phyloP scores from a whole-genome alignment of 139 green algal species.

The Tetraselmis chui region DNA sequence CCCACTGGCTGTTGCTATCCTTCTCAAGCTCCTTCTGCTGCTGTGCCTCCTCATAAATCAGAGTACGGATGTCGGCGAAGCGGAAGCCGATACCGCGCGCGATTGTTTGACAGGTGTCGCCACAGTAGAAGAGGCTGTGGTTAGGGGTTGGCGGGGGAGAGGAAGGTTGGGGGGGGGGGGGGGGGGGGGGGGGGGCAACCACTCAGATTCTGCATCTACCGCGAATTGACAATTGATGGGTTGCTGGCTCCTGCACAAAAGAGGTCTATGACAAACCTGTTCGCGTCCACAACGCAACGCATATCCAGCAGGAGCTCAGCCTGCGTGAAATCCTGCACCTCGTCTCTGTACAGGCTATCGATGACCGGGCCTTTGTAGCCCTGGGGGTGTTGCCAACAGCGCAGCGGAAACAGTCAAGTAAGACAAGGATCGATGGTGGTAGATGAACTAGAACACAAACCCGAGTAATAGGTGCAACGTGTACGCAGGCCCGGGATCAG shows the following conservation, averaged over 20 bases:
- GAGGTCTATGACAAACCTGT: too few species aligned
- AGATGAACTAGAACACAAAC: too few species aligned
- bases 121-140: conserved; percentile 62
- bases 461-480: too few species aligned
- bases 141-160: background rate
- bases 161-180: too few species aligned
- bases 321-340: conserved; percentile 79
- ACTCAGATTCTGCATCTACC: too few species aligned
- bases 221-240: too few species aligned
- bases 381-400: too few species aligned
- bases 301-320: conserved; percentile 71
- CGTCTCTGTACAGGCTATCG: conserved; percentile 66
- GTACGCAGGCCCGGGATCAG: background rate
- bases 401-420: too few species aligned
- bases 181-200: too few species aligned
- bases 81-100: conserved; percentile 67
- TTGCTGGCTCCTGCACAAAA: too few species aligned
- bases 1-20: background rate
- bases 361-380: conserved; percentile 53
- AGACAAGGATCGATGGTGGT: too few species aligned
- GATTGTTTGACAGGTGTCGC: conserved; percentile 77
- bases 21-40: conserved; percentile 11
- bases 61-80: conserved; percentile 31
- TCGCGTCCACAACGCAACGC: conserved; percentile 1
- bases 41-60: conserved; percentile 41